Percentiles rank a stretch among this genome's conserved stretches.
These are phyloP conservation scores for Pseudonitzschia delicatissima DNA, from an alignment of 108 stramenopile species.

Conservation along the genomic window DNA sequence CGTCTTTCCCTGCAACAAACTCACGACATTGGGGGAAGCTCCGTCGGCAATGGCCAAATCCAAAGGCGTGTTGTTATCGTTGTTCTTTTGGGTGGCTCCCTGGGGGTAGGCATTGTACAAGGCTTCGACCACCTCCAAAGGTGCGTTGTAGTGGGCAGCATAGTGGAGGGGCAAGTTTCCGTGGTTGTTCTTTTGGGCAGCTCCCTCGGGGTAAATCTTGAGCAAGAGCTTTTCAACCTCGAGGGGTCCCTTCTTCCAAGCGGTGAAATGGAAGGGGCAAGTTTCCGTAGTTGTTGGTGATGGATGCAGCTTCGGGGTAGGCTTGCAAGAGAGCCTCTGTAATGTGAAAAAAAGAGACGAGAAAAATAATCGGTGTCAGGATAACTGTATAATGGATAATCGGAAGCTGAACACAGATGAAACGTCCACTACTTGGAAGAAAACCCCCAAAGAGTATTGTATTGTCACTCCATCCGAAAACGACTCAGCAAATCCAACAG, in stretches of 20 bases:
- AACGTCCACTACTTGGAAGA: too few species aligned
- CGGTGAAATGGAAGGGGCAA: constrained; percentile 79
- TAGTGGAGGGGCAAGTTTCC: constrained; percentile 83
- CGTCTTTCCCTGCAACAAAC: constrained; percentile 74
- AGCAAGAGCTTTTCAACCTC: constrained; percentile 76
- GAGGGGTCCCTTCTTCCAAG: constrained; percentile 88
- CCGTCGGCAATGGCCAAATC: constrained; percentile 88
- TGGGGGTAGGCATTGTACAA: constrained; percentile 82
- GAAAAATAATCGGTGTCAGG: not conserved
- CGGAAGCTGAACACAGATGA: too few species aligned
- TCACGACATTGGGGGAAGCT: constrained; percentile 75
- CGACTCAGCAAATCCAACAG: too few species aligned
- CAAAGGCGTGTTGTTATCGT: constrained; percentile 83
- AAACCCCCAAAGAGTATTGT: too few species aligned
- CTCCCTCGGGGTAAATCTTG: constrained; percentile 81
- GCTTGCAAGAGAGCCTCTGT: constrained; percentile 79
- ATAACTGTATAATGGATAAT: not conserved
- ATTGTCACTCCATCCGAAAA: too few species aligned
- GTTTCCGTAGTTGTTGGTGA: constrained; percentile 88
- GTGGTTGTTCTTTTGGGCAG: constrained; percentile 85
- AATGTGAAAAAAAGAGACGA: not conserved
- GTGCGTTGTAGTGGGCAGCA: constrained; percentile 86
- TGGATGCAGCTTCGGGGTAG: constrained; percentile 80
- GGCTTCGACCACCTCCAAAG: constrained; percentile 81
- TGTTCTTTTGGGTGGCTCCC: constrained; percentile 79